These are phyloP conservation scores for Polyporus arcularius DNA, from an alignment of 768 basidiomycete species.

Conservation along the genomic window DNA sequence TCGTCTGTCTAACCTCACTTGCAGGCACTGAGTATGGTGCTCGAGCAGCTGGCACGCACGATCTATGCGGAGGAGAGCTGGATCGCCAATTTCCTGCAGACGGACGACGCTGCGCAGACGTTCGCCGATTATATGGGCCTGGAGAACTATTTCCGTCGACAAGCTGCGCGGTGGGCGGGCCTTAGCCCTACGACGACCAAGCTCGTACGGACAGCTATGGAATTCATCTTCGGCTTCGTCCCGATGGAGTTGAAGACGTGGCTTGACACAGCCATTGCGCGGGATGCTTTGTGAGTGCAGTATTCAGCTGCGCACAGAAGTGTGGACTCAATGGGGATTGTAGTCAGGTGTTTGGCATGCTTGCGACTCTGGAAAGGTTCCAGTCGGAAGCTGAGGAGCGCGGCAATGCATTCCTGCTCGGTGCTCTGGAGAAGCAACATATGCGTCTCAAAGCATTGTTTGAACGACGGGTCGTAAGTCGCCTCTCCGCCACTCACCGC, in stretches of 20 bases:
- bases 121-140: slow-evolving; percentile 95
- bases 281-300: slow-evolving; percentile 70
- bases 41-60: slow-evolving; percentile 74
- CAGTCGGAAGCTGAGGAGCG: slow-evolving; percentile 77
- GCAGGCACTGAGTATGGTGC: slow-evolving; percentile 72
- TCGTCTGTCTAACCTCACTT: background rate
- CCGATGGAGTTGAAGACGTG: slow-evolving; percentile 80
- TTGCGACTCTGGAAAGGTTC: slow-evolving; percentile 77
- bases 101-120: slow-evolving; percentile 84
- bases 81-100: slow-evolving; percentile 88
- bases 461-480: slow-evolving; percentile 71
- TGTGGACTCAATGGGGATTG: background rate
- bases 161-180: slow-evolving; percentile 74
- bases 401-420: slow-evolving; percentile 71
- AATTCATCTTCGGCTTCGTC: slow-evolving; percentile 93
- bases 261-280: slow-evolving; percentile 76
- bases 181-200: slow-evolving; percentile 73
- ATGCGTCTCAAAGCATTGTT: slow-evolving; percentile 72
- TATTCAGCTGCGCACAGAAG: no score
- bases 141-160: slow-evolving; percentile 91
- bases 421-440: slow-evolving; percentile 81
- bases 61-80: slow-evolving; percentile 88
- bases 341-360: slow-evolving; percentile 85
- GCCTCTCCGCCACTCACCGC: background rate
- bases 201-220: slow-evolving; percentile 86